A percentile compares a stretch with the other conserved stretches of the same genome.
phyloP scores from a whole-genome alignment of 163 green algal species.

The Prototheca wickerhamii region DNA sequence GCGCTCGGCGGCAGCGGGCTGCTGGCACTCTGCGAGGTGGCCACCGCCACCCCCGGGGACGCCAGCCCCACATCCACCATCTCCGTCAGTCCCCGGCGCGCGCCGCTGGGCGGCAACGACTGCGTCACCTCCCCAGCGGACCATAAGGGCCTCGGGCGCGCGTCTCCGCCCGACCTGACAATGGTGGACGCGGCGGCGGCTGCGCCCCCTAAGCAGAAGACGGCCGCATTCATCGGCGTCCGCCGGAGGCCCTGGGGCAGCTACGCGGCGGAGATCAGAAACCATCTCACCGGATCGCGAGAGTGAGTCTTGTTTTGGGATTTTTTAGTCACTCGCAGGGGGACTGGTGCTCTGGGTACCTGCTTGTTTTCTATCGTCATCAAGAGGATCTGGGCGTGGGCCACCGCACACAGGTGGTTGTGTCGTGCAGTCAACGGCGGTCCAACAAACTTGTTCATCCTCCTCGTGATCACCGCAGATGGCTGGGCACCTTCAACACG shows the following conservation, averaged over 20 bases:
- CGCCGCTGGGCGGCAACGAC: too few species aligned
- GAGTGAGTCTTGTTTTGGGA: conserved; percentile 8
- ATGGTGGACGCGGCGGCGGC: too few species aligned
- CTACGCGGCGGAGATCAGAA: conserved; percentile 29
- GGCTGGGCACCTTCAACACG: conserved; percentile 32
- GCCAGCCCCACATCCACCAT: too few species aligned
- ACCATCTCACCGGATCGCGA: conserved; percentile 18
- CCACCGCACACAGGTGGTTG: not conserved
- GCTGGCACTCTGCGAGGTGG: too few species aligned
- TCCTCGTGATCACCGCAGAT: conserved; percentile 1
- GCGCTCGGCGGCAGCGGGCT: too few species aligned
- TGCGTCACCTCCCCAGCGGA: too few species aligned
- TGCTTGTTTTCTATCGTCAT: not conserved
- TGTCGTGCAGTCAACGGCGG: not conserved
- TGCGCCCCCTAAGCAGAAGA: conserved; percentile 20
- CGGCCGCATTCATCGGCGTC: conserved; percentile 21
- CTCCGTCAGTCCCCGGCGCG: too few species aligned
- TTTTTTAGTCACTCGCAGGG: not conserved
- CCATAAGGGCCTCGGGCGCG: too few species aligned
- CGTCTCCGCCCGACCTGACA: too few species aligned
- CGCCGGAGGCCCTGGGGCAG: conserved; percentile 21
- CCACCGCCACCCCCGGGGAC: too few species aligned
- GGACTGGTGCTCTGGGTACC: not conserved
- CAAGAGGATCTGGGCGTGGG: not conserved
- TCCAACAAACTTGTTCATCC: not conserved